Conservation (phyloP, 2,329 filamentous ascomycete species). For the Rachicladosporium sp. region DNA sequence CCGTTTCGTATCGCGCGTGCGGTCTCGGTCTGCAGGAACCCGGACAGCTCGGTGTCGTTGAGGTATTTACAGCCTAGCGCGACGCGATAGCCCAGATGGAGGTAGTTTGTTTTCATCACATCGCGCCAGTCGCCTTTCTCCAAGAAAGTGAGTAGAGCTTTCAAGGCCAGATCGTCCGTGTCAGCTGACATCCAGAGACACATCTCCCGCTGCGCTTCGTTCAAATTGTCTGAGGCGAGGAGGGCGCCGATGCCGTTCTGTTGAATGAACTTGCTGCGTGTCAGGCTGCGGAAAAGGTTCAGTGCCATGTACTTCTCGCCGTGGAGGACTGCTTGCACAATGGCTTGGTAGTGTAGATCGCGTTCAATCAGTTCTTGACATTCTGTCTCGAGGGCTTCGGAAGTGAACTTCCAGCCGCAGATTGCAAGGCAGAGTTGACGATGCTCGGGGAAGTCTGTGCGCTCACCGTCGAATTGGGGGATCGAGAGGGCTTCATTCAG, state of each 20-base stretch:
- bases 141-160: conserved; percentile 67
- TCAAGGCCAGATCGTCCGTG: conserved; percentile 64
- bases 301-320: conserved; percentile 58
- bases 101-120: conserved; percentile 59
- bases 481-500: conserved; percentile 52
- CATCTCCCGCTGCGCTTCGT: conserved; percentile 48
- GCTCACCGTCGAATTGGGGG: conserved; percentile 50
- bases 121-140: conserved; percentile 63
- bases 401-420: conserved; percentile 56
- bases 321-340: conserved; percentile 63
- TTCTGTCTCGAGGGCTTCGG: conserved; percentile 36
- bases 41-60: conserved; percentile 35
- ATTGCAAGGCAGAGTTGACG: conserved; percentile 64
- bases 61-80: conserved; percentile 65
- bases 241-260: conserved; percentile 38
- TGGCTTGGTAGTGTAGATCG: conserved; percentile 58
- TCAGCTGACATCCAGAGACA: conserved; percentile 51
- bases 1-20: conserved; percentile 50
- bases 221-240: conserved; percentile 37
- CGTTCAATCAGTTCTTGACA: conserved; percentile 40
- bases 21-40: conserved; percentile 41
- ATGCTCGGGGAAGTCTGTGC: conserved; percentile 55
- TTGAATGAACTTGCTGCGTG: conserved; percentile 53
- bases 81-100: conserved; percentile 62
- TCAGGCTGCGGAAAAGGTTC: conserved; percentile 55